Percentiles rank a stretch among this genome's conserved stretches.
phyloP scores from a whole-genome alignment of 306 rosid genomes.

The Calophaca sinica region DNA sequence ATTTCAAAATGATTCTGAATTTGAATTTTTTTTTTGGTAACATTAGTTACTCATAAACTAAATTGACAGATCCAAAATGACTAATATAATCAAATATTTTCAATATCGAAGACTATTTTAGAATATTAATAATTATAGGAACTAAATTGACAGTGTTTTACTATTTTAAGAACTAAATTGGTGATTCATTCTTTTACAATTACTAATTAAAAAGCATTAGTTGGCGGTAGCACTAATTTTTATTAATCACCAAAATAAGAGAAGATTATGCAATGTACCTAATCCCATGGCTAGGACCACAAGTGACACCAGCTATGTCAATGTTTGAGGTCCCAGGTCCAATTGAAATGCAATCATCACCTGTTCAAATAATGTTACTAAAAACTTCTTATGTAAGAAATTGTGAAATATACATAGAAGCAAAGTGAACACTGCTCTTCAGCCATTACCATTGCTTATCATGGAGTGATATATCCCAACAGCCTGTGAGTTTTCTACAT shows the following conservation, averaged over 20 bases:
- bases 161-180: too few relatives aligned
- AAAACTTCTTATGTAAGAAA: too few relatives aligned
- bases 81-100: too few relatives aligned
- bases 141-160: too few relatives aligned
- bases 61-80: too few relatives aligned
- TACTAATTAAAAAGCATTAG: too few relatives aligned
- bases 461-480: constrained; percentile 78
- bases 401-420: background rate
- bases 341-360: constrained; percentile 95
- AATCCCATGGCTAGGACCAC: constrained; percentile 99
- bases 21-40: too few relatives aligned
- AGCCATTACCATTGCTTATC: constrained; percentile 77
- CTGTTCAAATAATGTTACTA: constrained; percentile 54
- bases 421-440: background rate
- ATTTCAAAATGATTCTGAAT: too few relatives aligned
- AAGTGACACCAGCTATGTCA: constrained; percentile 81
- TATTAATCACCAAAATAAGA: constrained; percentile 3
- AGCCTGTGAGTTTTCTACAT: constrained; percentile 66
- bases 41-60: too few relatives aligned
- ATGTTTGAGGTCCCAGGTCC: constrained; percentile 86
- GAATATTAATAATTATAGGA: too few relatives aligned
- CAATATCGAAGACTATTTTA: too few relatives aligned
- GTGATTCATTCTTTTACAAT: too few relatives aligned
- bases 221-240: background rate
- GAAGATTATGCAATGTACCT: constrained; percentile 58